phyloP scores from a whole-genome alignment of 495 filamentous ascomycete genomes.

The Hypoxylon lienhwacheense region DNA sequence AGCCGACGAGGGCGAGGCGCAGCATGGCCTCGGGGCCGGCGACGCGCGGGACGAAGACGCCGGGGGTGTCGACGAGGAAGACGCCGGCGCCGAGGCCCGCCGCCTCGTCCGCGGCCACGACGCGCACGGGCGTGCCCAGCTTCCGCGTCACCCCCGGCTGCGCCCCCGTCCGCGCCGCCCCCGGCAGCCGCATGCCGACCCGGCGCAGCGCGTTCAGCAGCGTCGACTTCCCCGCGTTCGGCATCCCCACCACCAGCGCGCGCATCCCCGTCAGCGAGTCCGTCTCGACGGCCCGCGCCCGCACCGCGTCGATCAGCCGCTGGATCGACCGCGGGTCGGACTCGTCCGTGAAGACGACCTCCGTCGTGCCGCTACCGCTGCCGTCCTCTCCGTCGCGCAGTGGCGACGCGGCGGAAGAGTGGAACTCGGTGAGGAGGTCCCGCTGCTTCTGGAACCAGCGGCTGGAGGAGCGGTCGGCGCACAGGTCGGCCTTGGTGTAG shows the following conservation, averaged over 20 bases:
- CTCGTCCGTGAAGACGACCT: conserved; percentile 38
- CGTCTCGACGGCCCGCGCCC: conserved; percentile 35
- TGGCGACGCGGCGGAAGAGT: conserved; percentile 50
- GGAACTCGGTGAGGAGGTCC: conserved; percentile 25
- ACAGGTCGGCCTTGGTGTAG: conserved; percentile 89
- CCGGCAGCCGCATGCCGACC: conserved; percentile 58
- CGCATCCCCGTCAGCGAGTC: conserved; percentile 61
- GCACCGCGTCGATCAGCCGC: conserved; percentile 40
- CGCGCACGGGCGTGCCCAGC: conserved; percentile 78
- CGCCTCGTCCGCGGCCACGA: conserved; percentile 45
- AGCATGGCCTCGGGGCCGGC: conserved; percentile 84
- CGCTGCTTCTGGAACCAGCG: conserved; percentile 16
- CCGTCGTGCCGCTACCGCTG: conserved; percentile 27
- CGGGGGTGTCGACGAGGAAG: conserved; percentile 60
- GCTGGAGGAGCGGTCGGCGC: conserved; percentile 31
- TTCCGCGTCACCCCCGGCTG: conserved; percentile 90
- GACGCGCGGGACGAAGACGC: conserved; percentile 93
- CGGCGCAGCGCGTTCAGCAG: conserved; percentile 83
- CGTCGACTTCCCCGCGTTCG: conserved; percentile 91
- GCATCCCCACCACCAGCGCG: conserved; percentile 92
- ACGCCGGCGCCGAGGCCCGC: conserved; percentile 44
- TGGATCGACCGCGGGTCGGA: conserved; percentile 46
- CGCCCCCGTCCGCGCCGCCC: conserved; percentile 79
- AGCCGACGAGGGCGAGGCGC: conserved; percentile 85
- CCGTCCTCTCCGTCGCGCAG: background rate